Percentiles rank a stretch among this genome's conserved stretches.
Evolutionary conservation across 768 basidiomycete species (phyloP).

Genomic region (Boletus reticuloceps): DNA sequence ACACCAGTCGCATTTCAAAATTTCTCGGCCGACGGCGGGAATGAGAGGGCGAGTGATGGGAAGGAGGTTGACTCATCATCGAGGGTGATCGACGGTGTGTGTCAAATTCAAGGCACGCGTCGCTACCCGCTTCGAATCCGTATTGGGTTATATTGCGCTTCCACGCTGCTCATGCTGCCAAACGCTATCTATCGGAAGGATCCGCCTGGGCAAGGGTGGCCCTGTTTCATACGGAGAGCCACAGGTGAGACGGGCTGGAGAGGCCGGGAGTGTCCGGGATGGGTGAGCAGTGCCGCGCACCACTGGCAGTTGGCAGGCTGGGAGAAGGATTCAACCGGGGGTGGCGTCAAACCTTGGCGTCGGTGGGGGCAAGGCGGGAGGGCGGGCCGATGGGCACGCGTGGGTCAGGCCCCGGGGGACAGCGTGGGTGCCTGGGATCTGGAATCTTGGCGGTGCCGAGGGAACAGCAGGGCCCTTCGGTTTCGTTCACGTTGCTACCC

Average conservation of each 20-base stretch:
- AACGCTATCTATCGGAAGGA: slow-evolving; percentile 1
- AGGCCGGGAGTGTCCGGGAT: slow-evolving; percentile 8
- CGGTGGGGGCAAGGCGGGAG: slow-evolving; percentile 16
- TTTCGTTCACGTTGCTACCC: slow-evolving; percentile 33
- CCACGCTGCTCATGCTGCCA: background rate
- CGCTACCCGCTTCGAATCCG: slow-evolving; percentile 15
- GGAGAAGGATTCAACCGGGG: slow-evolving; percentile 16
- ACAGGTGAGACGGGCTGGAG: slow-evolving; percentile 6
- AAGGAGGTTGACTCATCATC: slow-evolving; percentile 14
- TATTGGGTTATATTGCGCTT: slow-evolving; percentile 21
- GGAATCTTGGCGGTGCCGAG: slow-evolving; percentile 48
- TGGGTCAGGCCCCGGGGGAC: slow-evolving; percentile 11
- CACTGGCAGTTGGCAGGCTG: background rate
- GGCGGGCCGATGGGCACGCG: slow-evolving; percentile 19
- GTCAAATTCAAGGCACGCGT: slow-evolving; percentile 25
- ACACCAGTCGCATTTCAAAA: background rate
- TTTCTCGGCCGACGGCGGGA: slow-evolving; percentile 14
- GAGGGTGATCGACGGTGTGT: slow-evolving; percentile 30
- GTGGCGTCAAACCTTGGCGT: slow-evolving; percentile 18
- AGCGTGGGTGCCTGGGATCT: slow-evolving; percentile 33
- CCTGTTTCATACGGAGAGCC: slow-evolving; percentile 18
- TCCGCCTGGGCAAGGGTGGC: background rate
- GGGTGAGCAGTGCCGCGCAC: no score
- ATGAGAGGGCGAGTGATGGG: background rate
- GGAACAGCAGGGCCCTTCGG: slow-evolving; percentile 28